Conservation (phyloP, 441 rosid genomes). For the Brassica balearica region DNA sequence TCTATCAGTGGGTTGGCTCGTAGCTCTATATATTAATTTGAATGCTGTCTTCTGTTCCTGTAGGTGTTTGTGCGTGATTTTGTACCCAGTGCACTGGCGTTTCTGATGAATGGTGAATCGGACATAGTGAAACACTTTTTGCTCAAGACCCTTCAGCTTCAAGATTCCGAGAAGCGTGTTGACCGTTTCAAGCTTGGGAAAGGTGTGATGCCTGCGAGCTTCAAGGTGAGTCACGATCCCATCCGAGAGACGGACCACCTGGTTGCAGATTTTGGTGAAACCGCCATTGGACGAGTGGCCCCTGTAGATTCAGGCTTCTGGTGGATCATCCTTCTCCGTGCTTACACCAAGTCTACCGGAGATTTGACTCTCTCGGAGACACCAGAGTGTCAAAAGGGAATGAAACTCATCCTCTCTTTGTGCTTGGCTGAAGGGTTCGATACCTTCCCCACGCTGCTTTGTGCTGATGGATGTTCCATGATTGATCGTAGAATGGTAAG, state of each 20-base stretch:
- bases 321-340: slow-evolving; percentile 98
- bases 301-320: slow-evolving; percentile 98
- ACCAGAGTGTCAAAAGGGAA: slow-evolving; percentile 90
- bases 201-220: slow-evolving; percentile 97
- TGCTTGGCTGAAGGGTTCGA: slow-evolving; percentile 95
- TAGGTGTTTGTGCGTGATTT: slow-evolving; percentile 94
- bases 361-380: slow-evolving; percentile 82
- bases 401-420: slow-evolving; percentile 73
- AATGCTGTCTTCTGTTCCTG: neutral
- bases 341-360: slow-evolving; percentile 93
- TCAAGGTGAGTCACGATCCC: slow-evolving; percentile 95
- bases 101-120: slow-evolving; percentile 95
- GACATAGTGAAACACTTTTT: slow-evolving; percentile 91
- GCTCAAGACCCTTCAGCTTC: slow-evolving; percentile 84
- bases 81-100: slow-evolving; percentile 95
- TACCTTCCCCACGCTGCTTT: slow-evolving; percentile 90
- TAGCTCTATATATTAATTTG: neutral
- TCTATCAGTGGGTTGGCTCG: neutral
- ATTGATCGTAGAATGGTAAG: slow-evolving; percentile 93
- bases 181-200: slow-evolving; percentile 92
- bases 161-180: slow-evolving; percentile 89
- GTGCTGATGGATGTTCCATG: slow-evolving; percentile 97
- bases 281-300: slow-evolving; percentile 96
- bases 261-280: slow-evolving; percentile 93
- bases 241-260: slow-evolving; percentile 67